Base-by-base conservation (phyloP, 495 filamentous ascomycete genomes). In the Oleoguttula mirabilis region DNA sequence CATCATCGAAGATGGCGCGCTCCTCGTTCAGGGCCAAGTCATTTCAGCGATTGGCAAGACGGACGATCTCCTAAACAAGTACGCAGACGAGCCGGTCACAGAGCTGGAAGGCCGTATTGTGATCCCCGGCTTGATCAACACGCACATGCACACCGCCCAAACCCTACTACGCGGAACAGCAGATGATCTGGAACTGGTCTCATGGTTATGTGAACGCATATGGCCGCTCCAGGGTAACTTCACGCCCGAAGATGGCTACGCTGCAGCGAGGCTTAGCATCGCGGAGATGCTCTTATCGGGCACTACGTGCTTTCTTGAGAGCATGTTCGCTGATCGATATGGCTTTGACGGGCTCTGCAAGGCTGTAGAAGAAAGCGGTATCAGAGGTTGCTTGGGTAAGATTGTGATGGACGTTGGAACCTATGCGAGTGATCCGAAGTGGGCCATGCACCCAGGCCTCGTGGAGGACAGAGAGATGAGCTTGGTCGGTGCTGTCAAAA, bases 371-470 rank as follows among this genome's bases (percentile, higher is more conserved):
- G 48, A 51, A 20, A 36, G 30, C 17, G 48, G 48, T 2, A 51
- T 47, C 20, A 24, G 48, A n/a, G 48, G 42, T 15, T 51, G 48
- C 32, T 21, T 51, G 17, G 48, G 43, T 35, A 51, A 51, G 28
- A 47, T 51, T 17, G 48, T 51, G 31, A 50, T 48, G 46, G 45
- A 48, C 16, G 59, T 30, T 56, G 64, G 30, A 5, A 63, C 52
- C 6, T 68, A 69, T 41, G 65, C 66, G 2, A 46, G 63, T 45
- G 65, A 69, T 32, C 55, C 65, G 17, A 61, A 62, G 2, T 69
- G 66, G 66, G 64, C 65, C 4, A 69, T 69, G 66, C 64, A 70
- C 51, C 65, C 66, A 0, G 67, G 67, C 6, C 50, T 70, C 0
- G 58, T 69, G 2, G 66, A 70, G 32, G 44, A 67, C 22, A 12